phyloP scores from a whole-genome alignment of 2,329 filamentous ascomycete genomes.

The Cladobotryum protrusum region DNA sequence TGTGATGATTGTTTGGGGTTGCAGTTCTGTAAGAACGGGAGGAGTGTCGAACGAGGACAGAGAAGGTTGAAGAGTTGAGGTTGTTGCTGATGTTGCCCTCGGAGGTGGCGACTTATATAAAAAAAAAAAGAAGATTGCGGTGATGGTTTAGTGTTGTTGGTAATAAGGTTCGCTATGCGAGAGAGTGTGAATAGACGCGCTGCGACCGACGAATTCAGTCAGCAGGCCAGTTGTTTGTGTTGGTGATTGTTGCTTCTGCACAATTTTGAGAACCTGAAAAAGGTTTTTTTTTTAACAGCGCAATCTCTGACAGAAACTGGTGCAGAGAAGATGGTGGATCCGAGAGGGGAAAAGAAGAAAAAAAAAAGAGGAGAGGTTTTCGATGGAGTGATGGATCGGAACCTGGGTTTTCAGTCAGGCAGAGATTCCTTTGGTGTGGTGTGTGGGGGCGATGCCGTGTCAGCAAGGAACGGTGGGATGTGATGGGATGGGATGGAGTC shows the following conservation, averaged over 20 bases:
- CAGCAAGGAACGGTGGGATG: slow-evolving; percentile 1
- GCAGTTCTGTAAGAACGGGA: slow-evolving; percentile 10
- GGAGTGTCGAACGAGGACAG: not conserved
- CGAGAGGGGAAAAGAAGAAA: slow-evolving; percentile 4
- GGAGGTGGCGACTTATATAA: not conserved
- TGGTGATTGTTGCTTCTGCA: not conserved
- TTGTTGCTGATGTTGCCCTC: too few relatives aligned
- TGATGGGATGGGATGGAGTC: too few relatives aligned
- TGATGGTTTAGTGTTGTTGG: not conserved
- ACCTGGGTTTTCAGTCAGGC: slow-evolving; percentile 11
- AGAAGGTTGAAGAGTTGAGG: not conserved
- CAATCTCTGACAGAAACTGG: slow-evolving; percentile 7
- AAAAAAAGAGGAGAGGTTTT: not conserved
- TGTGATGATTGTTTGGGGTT: slow-evolving; percentile 26
- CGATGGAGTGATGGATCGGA: not conserved
- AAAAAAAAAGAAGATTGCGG: too few relatives aligned
- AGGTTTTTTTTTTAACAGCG: slow-evolving; percentile 11
- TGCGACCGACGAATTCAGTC: slow-evolving; percentile 15
- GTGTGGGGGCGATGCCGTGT: slow-evolving; percentile 9
- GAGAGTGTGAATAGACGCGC: slow-evolving; percentile 6
- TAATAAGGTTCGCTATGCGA: not conserved
- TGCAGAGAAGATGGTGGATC: slow-evolving; percentile 4
- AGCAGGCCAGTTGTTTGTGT: slow-evolving; percentile 8
- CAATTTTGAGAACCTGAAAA: slow-evolving; percentile 15
- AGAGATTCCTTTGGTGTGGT: not conserved